Evolutionary conservation across 2,329 filamentous ascomycete species (phyloP).

Genomic region (Venturia aucupariae): DNA sequence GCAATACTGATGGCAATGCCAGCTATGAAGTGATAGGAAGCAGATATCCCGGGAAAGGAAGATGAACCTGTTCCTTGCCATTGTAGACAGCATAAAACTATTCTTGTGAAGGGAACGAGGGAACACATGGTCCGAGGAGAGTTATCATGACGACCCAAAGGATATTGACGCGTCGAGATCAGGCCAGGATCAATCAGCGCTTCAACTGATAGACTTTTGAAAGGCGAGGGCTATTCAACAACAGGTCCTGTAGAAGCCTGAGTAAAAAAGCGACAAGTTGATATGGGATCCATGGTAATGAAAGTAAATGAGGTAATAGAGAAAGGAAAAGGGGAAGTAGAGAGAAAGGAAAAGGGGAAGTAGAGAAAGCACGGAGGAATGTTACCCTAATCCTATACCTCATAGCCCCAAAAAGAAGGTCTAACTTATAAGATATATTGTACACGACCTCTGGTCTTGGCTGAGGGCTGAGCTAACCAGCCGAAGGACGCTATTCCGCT

Average conservation of each 20-base stretch:
- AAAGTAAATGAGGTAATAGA: neutral
- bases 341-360: neutral
- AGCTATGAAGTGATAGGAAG: constrained; percentile 23
- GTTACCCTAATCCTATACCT: too few species aligned
- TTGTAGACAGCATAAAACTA: constrained; percentile 20
- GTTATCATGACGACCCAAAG: too few species aligned
- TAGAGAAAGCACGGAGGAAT: neutral
- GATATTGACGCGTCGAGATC: neutral
- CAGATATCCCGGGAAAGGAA: constrained; percentile 19
- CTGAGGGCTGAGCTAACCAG: too few species aligned
- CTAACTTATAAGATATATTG: too few species aligned
- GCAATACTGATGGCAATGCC: constrained; percentile 21
- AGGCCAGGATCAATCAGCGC: neutral
- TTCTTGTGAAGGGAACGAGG: constrained; percentile 22
- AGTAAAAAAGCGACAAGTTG: neutral
- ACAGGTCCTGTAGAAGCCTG: too few species aligned
- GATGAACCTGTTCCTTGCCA: constrained; percentile 16
- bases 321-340: too few species aligned
- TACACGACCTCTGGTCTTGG: too few species aligned
- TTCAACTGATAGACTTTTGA: neutral
- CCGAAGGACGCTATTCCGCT: too few species aligned
- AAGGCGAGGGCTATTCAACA: neutral
- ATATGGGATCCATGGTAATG: neutral
- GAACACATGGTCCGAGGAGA: constrained; percentile 22
- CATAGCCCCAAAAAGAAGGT: too few species aligned